These are phyloP conservation scores for Dactylellina drechsleri DNA, from an alignment of 2,329 filamentous ascomycete genomes.

Conservation along the genomic window DNA sequence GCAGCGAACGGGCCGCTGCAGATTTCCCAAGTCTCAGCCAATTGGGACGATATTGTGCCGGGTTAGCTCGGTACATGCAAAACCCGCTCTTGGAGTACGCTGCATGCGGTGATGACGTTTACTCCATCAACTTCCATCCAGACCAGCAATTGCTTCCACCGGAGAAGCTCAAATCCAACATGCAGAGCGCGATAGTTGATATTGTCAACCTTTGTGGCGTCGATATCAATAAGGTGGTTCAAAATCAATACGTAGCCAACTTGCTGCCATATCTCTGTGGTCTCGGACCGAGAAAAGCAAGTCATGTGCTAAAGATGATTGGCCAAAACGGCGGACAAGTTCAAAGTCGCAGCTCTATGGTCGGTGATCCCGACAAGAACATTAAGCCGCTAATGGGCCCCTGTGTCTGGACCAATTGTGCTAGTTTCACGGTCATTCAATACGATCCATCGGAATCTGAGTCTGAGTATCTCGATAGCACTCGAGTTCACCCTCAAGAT, in stretches of 20 bases:
- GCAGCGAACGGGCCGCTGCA: slow-evolving; percentile 78
- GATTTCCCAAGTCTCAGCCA: slow-evolving; percentile 85
- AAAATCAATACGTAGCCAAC: slow-evolving; percentile 81
- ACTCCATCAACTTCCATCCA: slow-evolving; percentile 86
- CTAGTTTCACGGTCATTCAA: slow-evolving; percentile 90
- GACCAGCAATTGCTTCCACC: slow-evolving; percentile 88
- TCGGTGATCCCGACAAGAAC: slow-evolving; percentile 84
- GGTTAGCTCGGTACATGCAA: slow-evolving; percentile 88
- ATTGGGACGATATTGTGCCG: slow-evolving; percentile 87
- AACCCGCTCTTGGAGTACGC: slow-evolving; percentile 97
- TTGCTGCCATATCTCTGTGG: slow-evolving; percentile 91
- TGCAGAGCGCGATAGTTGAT: slow-evolving; percentile 97
- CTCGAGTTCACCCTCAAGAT: slow-evolving; percentile 96
- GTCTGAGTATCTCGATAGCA: slow-evolving; percentile 94
- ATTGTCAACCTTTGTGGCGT: slow-evolving; percentile 98
- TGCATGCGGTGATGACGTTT: slow-evolving; percentile 85
- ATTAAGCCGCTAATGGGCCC: slow-evolving; percentile 83
- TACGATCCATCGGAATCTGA: slow-evolving; percentile 83
- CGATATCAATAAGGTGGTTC: slow-evolving; percentile 89
- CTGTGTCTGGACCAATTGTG: slow-evolving; percentile 94
- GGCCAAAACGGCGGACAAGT: slow-evolving; percentile 89
- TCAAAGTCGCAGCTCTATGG: slow-evolving; percentile 82
- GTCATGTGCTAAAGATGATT: slow-evolving; percentile 84
- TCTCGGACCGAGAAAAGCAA: slow-evolving; percentile 89
- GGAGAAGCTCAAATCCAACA: slow-evolving; percentile 83